Evolutionary conservation across 2,329 filamentous ascomycete species (phyloP), one percentile per base, ranked within the genome.

Genomic region (Ceratocystis smalleyi): DNA sequence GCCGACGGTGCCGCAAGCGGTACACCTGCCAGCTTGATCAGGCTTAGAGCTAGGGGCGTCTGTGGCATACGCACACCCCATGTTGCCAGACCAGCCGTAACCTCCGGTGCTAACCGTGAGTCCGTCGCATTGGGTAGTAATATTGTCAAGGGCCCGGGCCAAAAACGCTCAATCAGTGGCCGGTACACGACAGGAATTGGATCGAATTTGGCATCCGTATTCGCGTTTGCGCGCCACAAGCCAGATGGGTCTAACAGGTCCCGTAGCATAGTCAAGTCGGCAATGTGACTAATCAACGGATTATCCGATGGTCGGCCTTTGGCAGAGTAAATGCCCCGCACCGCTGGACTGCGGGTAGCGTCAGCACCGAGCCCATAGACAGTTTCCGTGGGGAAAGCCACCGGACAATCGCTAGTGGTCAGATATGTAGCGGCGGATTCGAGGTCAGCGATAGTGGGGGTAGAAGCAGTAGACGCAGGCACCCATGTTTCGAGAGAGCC

Each of bases 301-400:
- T 99, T 99, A 72, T 99, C 94, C 5, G 87, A 88, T 2, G 94
- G 94, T 64, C 94, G 78, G 64, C 90, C 88, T 76, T 99, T 99
- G 62, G 89, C 91, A 24, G 83, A 80, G 74, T 94, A 99, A 69
- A 99, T 99, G n/a, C 91, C 91, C 71, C 81, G 84, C 5, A 97
- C 92, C 1, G 92, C 88, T 27, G 77, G 79, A 70, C 86, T 90
- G 70, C 90, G 83, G 30, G 91, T 97, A 10, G 94, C 94, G 76
- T 97, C 94, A 15, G 94, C 94, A n/a, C 91, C 94, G 6, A 99
- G 81, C 0, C 94, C 94, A 73, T 99, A 99, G 0, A 99, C 94
- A 0, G 94, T 99, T 76, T 99, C 94, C 0, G 94, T 99, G 0
- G 94, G 94, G 72, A 99, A 99, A 1, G 89, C 94, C 59, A 99